Evolutionary conservation across 2,329 filamentous ascomycete genomes (phyloP).

Genomic region (Cladosporium sp.): DNA sequence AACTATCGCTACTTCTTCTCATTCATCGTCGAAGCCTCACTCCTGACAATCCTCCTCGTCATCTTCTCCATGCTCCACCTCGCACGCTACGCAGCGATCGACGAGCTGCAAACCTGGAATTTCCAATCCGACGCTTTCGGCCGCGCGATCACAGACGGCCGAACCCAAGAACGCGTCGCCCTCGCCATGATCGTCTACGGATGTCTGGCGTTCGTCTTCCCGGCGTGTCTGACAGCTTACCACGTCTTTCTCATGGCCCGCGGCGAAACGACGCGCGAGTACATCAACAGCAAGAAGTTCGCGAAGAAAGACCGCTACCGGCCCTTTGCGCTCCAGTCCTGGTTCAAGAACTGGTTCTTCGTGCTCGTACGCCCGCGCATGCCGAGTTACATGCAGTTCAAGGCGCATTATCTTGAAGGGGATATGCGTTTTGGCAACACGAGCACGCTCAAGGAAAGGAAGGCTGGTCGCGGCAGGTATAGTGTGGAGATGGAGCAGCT

Average conservation of each 20-base stretch:
- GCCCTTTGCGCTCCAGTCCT: slow-evolving; percentile 72
- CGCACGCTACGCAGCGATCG: slow-evolving; percentile 62
- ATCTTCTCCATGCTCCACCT: slow-evolving; percentile 78
- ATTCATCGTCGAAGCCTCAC: slow-evolving; percentile 75
- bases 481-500: slow-evolving; percentile 67
- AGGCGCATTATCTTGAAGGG: slow-evolving; percentile 51
- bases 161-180: slow-evolving; percentile 26
- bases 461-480: slow-evolving; percentile 48
- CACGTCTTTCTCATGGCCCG: slow-evolving; percentile 87
- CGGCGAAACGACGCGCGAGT: slow-evolving; percentile 93
- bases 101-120: slow-evolving; percentile 30
- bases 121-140: slow-evolving; percentile 58
- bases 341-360: slow-evolving; percentile 65
- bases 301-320: slow-evolving; percentile 85
- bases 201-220: slow-evolving; percentile 71
- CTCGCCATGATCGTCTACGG: slow-evolving; percentile 89
- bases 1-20: slow-evolving; percentile 98
- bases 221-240: slow-evolving; percentile 77
- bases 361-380: slow-evolving; percentile 8
- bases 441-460: slow-evolving; percentile 41
- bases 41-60: slow-evolving; percentile 72
- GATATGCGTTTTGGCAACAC: slow-evolving; percentile 73
- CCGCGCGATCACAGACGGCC: slow-evolving; percentile 46
- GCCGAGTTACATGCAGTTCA: slow-evolving; percentile 13
- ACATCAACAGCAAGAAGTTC: slow-evolving; percentile 95